A percentile compares a stretch with the other conserved stretches of the same genome.
These are phyloP conservation scores for Polychytrium aggregatum DNA, from an alignment of 192 early-diverging fungal species.

Conservation along the genomic window DNA sequence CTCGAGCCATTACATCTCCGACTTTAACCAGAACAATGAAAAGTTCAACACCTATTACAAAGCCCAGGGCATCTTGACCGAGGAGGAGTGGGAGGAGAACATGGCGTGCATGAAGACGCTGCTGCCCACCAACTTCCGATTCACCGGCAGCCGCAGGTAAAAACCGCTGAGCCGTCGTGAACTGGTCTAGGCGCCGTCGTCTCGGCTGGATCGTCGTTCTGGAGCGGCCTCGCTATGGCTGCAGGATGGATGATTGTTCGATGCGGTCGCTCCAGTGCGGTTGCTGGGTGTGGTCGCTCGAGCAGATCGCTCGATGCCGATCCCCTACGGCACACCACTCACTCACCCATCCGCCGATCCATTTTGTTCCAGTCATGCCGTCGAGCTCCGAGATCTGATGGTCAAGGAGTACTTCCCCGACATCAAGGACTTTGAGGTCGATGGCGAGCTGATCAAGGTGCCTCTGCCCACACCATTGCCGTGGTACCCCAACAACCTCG, in stretches of 20 bases:
- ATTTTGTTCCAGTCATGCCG: conserved; percentile 36
- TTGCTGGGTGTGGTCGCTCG: too few species aligned
- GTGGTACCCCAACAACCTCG: conserved; percentile 79
- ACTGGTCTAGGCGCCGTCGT: neutral
- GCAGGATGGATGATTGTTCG: too few species aligned
- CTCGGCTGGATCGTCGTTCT: neutral
- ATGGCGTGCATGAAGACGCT: conserved; percentile 56
- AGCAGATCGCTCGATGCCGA: too few species aligned
- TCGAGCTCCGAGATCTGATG: conserved; percentile 61
- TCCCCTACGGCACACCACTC: neutral
- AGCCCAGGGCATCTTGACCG: conserved; percentile 61
- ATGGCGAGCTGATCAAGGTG: conserved; percentile 62
- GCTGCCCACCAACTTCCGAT: conserved; percentile 86
- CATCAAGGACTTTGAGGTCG: conserved; percentile 41
- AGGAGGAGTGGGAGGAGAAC: conserved; percentile 74
- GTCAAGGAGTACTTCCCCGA: conserved; percentile 49
- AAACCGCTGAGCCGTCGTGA: neutral
- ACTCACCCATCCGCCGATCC: neutral
- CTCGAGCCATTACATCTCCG: too few species aligned
- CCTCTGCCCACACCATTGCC: conserved; percentile 76
- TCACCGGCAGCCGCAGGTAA: conserved; percentile 78
- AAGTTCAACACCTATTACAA: conserved; percentile 62
- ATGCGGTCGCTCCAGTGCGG: too few species aligned
- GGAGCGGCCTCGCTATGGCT: neutral
- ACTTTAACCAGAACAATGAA: conserved; percentile 45